phyloP scores from a whole-genome alignment of 345 rosid species.

The Cardamine occulta region DNA sequence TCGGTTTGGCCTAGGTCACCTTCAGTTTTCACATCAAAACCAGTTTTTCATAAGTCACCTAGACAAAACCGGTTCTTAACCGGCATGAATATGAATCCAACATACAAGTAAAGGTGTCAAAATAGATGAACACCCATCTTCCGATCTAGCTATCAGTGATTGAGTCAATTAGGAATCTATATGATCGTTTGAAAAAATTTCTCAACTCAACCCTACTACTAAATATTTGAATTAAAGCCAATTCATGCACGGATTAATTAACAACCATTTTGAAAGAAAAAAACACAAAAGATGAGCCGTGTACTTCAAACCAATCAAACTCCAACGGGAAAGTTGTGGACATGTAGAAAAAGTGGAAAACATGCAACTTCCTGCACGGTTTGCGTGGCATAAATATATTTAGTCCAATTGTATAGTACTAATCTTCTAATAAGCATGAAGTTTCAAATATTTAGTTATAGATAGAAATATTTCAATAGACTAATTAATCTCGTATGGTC shows the following conservation, averaged over 20 bases:
- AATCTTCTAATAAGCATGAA: not conserved
- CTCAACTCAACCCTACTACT: not conserved
- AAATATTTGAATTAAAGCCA: not conserved
- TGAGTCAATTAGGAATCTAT: not conserved
- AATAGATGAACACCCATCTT: not conserved
- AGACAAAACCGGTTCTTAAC: not conserved
- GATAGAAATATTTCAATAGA: not conserved
- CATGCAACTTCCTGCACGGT: slow-evolving; percentile 21
- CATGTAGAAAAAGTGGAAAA: slow-evolving; percentile 14
- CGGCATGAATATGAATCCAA: not conserved
- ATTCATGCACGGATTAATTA: slow-evolving; percentile 11
- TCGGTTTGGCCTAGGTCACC: slow-evolving; percentile 94
- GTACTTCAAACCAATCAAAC: slow-evolving; percentile 25
- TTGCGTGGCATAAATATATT: slow-evolving; percentile 19
- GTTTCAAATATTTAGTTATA: not conserved
- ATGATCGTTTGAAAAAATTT: not conserved
- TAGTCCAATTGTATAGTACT: not conserved
- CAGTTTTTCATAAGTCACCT: not conserved
- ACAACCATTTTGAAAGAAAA: not conserved
- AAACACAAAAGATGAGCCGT: slow-evolving; percentile 11
- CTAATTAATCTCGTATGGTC: not conserved
- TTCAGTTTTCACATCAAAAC: slow-evolving; percentile 39
- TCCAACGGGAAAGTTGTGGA: slow-evolving; percentile 31
- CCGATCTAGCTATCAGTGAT: too few species aligned
- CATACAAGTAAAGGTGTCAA: not conserved